Conservation (phyloP, 306 rosid genomes). For the Quercus suber region DNA sequence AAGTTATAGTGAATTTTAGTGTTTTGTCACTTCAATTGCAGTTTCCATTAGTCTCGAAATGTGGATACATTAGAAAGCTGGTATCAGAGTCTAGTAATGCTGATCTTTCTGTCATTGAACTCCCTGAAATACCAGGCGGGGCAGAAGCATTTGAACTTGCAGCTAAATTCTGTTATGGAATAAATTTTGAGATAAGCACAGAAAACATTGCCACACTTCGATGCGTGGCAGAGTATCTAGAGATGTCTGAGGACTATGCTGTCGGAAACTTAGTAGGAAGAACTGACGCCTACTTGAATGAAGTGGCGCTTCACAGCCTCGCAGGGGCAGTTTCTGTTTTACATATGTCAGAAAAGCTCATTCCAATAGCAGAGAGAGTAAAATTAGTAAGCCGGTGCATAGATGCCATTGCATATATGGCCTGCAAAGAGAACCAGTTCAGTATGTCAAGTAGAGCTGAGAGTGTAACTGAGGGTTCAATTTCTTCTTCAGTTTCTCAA, state of each 20-base stretch:
- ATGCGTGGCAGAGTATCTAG: slow-evolving; percentile 87
- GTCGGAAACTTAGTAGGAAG: slow-evolving; percentile 77
- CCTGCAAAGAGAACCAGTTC: slow-evolving; percentile 79
- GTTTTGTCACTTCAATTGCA: slow-evolving; percentile 32
- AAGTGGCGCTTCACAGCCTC: slow-evolving; percentile 74
- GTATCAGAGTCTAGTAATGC: slow-evolving; percentile 71
- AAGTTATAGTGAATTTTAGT: slow-evolving; percentile 13
- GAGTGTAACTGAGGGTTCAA: slow-evolving; percentile 32
- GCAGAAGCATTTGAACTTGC: slow-evolving; percentile 92
- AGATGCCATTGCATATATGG: slow-evolving; percentile 74
- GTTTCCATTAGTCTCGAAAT: slow-evolving; percentile 88
- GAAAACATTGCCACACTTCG: slow-evolving; percentile 78
- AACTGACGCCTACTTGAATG: slow-evolving; percentile 74
- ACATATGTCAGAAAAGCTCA: slow-evolving; percentile 59
- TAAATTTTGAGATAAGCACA: slow-evolving; percentile 74
- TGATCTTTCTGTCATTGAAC: slow-evolving; percentile 56
- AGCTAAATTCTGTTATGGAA: slow-evolving; percentile 95
- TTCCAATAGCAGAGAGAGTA: slow-evolving; percentile 68
- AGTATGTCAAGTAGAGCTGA: slow-evolving; percentile 39
- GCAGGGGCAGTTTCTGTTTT: slow-evolving; percentile 72
- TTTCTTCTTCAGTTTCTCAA: slow-evolving; percentile 40
- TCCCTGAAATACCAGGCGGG: slow-evolving; percentile 77
- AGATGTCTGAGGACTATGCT: slow-evolving; percentile 87
- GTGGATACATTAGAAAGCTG: slow-evolving; percentile 75
- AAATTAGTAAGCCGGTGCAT: slow-evolving; percentile 77